Percentiles rank a stretch among this genome's conserved stretches.
These are phyloP conservation scores for Annulohypoxylon bovei DNA, from an alignment of 495 filamentous ascomycete species.

Conservation along the genomic window DNA sequence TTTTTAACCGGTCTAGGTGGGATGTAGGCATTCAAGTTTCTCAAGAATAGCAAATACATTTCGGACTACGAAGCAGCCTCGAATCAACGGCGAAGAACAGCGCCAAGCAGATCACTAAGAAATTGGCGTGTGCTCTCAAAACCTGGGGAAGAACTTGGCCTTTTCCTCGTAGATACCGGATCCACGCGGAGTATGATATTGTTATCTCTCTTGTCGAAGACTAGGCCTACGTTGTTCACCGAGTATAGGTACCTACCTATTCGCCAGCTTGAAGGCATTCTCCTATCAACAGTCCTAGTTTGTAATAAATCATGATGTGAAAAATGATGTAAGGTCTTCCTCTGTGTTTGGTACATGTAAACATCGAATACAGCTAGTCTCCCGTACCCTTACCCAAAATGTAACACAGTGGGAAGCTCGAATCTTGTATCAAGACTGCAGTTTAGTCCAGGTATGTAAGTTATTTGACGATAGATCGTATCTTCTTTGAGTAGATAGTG, in stretches of 20 bases:
- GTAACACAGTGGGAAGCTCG: background rate
- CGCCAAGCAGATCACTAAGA: background rate
- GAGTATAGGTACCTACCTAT: background rate
- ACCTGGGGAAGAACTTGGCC: slow-evolving; percentile 30
- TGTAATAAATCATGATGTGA: background rate
- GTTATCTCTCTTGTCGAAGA: background rate
- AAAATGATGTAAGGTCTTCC: background rate
- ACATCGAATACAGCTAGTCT: background rate
- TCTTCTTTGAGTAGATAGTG: background rate
- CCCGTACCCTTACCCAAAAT: background rate
- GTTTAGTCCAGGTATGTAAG: background rate
- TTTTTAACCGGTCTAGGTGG: background rate
- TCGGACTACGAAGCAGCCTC: background rate
- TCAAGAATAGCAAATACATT: slow-evolving; percentile 12
- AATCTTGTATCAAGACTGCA: background rate
- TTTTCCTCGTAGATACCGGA: background rate
- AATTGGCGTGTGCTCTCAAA: background rate
- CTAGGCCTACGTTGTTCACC: background rate
- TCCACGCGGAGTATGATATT: background rate
- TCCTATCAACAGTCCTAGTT: background rate
- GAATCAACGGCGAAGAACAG: background rate
- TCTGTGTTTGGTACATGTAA: background rate
- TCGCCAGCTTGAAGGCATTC: background rate
- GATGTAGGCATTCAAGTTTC: background rate
- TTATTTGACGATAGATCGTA: background rate